Evolutionary conservation across 257 asterid species (phyloP), one percentile per base, ranked within the genome.

Genomic region (Rubia yunnanensis): DNA sequence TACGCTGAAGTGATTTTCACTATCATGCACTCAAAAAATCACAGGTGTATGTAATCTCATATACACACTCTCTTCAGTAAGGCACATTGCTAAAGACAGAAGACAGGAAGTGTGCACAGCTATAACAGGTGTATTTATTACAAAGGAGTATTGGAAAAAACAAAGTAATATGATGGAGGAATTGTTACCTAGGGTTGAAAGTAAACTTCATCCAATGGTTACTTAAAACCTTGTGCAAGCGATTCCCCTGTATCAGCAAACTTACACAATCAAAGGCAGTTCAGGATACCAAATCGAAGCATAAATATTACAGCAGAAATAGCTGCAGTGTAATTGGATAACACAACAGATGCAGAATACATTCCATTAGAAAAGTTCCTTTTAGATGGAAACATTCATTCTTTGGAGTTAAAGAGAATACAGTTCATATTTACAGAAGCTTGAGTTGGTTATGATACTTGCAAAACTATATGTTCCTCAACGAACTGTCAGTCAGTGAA

Each of bases 201-300:
- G 97, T 92, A 81, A 89, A 92, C 72, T 89, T 92, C 85, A 86
- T 97, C 94, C 95, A 92, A 80, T 92, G 99, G 80, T 81, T 89
- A 78, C 86, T 74, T 69, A 92, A 79, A 73, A 88, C 95, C 83
- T 90, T 90, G 65, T 92, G 94, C 77, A 92, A 82, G 68, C 97
- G 95, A 70, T 81, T 89, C 53, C 99, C 99, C 99, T 92, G 80
- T 24, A 65, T 34, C 34, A 66, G 63, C 57, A 66, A 66, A 65
- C 28, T 54, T 27, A 70, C 15, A 52, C 30, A 18, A 20, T 54
- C 65, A 63, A 3, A 36, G 31, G 48, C 22, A 34, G 13, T 54
- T 27, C 35, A 39, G 50, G 20, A 36, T 28, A 39, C 22, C 13
- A 35, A 27, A 36, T 26, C 52, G 17, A 60, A 49, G 39, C 48